These are phyloP conservation scores for Myochromella boudieri DNA, from an alignment of 768 basidiomycete genomes.

Conservation along the genomic window DNA sequence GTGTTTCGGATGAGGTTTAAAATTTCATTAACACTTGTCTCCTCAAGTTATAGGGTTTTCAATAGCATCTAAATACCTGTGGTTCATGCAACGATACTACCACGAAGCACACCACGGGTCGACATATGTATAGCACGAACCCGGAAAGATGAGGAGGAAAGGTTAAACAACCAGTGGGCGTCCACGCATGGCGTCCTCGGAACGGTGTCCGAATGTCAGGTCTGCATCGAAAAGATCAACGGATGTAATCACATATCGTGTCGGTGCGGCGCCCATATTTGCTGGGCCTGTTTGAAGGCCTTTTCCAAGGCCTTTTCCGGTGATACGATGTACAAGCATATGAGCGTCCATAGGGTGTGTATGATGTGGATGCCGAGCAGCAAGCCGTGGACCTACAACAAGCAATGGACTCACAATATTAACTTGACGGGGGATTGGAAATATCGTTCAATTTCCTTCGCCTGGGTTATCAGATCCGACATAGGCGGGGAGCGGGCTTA, in stretches of 20 bases:
- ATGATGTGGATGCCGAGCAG: neutral
- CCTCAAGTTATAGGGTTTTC: too few relatives aligned
- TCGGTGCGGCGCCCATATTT: slow-evolving; percentile 35
- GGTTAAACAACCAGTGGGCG: slow-evolving; percentile 41
- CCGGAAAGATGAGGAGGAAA: slow-evolving; percentile 34
- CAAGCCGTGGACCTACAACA: neutral
- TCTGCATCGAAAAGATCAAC: slow-evolving; percentile 32
- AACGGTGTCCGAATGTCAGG: slow-evolving; percentile 35
- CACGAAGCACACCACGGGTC: slow-evolving; percentile 52
- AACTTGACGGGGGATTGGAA: too few relatives aligned
- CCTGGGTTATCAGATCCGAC: too few relatives aligned
- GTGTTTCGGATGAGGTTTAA: too few relatives aligned
- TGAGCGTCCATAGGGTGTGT: neutral
- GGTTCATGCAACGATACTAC: too few relatives aligned
- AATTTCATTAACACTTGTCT: too few relatives aligned
- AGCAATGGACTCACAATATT: too few relatives aligned
- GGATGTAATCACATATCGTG: slow-evolving; percentile 43
- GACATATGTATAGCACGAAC: slow-evolving; percentile 40
- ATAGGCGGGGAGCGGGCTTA: too few relatives aligned
- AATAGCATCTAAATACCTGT: too few relatives aligned
- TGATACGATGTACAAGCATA: neutral
- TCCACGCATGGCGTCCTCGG: slow-evolving; percentile 23
- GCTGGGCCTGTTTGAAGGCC: slow-evolving; percentile 32
- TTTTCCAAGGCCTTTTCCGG: too few relatives aligned
- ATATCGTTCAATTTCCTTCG: too few relatives aligned